Evolutionary conservation across 2,329 filamentous ascomycete genomes (phyloP).

Genomic region (Balansia obtecta): DNA sequence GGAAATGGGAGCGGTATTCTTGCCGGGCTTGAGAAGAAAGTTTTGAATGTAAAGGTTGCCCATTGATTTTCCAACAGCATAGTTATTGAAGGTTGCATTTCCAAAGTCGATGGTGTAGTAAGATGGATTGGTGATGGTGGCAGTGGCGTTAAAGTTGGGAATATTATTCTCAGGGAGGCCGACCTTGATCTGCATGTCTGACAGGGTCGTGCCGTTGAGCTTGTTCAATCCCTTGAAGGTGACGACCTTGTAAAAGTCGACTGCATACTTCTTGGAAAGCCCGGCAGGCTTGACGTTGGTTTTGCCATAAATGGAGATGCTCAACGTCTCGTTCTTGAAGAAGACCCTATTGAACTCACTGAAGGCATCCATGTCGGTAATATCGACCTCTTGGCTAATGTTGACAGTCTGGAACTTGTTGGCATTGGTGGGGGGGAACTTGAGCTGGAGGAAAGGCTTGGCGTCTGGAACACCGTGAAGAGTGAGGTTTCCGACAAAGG

Average conservation of each 20-base stretch:
- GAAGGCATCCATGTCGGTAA: slow-evolving; percentile 35
- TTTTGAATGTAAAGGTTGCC: slow-evolving; percentile 46
- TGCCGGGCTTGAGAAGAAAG: slow-evolving; percentile 45
- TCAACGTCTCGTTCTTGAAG: slow-evolving; percentile 35
- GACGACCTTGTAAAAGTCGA: slow-evolving; percentile 45
- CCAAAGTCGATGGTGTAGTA: slow-evolving; percentile 53
- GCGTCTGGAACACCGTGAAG: slow-evolving; percentile 36
- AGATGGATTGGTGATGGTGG: slow-evolving; percentile 51
- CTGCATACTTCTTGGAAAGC: slow-evolving; percentile 33
- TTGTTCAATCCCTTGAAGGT: slow-evolving; percentile 38
- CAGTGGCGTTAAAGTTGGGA: slow-evolving; percentile 49
- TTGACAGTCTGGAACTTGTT: slow-evolving; percentile 38
- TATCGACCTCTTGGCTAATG: slow-evolving; percentile 33
- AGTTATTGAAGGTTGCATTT: slow-evolving; percentile 49
- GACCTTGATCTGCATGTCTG: slow-evolving; percentile 10
- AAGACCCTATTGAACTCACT: slow-evolving; percentile 43
- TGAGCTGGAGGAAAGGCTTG: slow-evolving; percentile 35
- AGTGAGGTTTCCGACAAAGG: slow-evolving; percentile 42
- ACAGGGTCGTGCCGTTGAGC: slow-evolving; percentile 42
- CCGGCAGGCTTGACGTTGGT: slow-evolving; percentile 38
- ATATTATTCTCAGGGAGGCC: slow-evolving; percentile 2
- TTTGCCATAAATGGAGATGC: slow-evolving; percentile 37
- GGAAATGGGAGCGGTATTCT: slow-evolving; percentile 42
- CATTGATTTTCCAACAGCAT: slow-evolving; percentile 35
- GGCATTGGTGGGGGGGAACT: slow-evolving; percentile 39